phyloP scores from a whole-genome alignment of 495 filamentous ascomycete genomes.

The Penicillium coprophilum region DNA sequence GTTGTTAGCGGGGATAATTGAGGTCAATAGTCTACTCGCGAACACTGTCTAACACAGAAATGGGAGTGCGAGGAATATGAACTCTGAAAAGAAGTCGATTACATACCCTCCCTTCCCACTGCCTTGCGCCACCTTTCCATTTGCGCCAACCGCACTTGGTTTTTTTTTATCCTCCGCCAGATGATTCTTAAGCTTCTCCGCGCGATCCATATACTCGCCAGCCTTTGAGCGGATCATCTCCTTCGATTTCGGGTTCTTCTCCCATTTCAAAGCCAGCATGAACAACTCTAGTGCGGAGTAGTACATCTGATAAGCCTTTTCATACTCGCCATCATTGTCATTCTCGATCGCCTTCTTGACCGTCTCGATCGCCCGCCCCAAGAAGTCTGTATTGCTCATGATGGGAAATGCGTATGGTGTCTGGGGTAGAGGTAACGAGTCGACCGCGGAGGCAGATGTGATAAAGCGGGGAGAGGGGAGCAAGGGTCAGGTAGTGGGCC shows the following conservation, averaged over 20 bases:
- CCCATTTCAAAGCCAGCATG: slow-evolving; percentile 97
- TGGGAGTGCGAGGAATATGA: not conserved
- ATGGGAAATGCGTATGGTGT: slow-evolving; percentile 23
- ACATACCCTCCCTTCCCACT: slow-evolving; percentile 64
- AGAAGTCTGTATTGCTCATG: slow-evolving; percentile 98
- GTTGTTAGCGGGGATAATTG: slow-evolving; percentile 13
- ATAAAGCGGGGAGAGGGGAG: slow-evolving; percentile 30
- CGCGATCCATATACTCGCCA: slow-evolving; percentile 95
- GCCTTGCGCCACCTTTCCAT: slow-evolving; percentile 71
- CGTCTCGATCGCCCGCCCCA: slow-evolving; percentile 89
- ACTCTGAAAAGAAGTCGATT: slow-evolving; percentile 4
- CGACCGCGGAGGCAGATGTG: slow-evolving; percentile 23
- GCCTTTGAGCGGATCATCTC: slow-evolving; percentile 94
- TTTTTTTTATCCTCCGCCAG: slow-evolving; percentile 76
- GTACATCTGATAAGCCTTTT: slow-evolving; percentile 93
- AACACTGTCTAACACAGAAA: not conserved
- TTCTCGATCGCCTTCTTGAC: slow-evolving; percentile 97
- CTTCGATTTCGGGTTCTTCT: slow-evolving; percentile 94
- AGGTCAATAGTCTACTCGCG: not conserved
- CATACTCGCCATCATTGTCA: slow-evolving; percentile 94
- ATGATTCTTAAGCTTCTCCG: slow-evolving; percentile 94
- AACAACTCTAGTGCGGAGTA: slow-evolving; percentile 92
- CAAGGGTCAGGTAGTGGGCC: slow-evolving; percentile 21
- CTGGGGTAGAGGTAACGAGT: slow-evolving; percentile 23
- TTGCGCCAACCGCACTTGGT: slow-evolving; percentile 79